These are phyloP conservation scores for Oenanthe javanica DNA, from an alignment of 140 eudicot species.

Conservation along the genomic window DNA sequence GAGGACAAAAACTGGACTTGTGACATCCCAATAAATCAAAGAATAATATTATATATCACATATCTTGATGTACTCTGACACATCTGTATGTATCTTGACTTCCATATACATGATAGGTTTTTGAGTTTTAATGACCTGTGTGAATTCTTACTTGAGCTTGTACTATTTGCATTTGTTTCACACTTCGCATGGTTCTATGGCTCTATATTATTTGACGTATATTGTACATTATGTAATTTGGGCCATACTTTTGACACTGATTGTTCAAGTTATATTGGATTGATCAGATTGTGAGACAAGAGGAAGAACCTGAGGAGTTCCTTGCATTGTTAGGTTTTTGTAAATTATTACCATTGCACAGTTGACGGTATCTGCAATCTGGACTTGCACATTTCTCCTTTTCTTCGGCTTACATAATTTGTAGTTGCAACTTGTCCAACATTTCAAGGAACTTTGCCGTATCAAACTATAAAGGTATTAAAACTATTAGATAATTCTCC, in stretches of 20 bases:
- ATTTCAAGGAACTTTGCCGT: conserved; percentile 16
- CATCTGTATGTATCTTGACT: neutral
- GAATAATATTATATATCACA: neutral
- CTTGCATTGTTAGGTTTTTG: conserved; percentile 37
- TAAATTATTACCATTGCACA: conserved; percentile 22
- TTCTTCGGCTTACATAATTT: conserved; percentile 10
- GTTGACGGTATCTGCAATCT: conserved; percentile 18
- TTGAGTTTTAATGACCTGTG: neutral
- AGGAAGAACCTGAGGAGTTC: conserved; percentile 46
- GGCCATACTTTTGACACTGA: neutral
- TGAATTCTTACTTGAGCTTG: neutral
- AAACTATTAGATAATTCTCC: neutral
- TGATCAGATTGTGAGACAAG: conserved; percentile 52
- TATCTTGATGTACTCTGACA: neutral
- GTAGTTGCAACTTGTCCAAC: conserved; percentile 11
- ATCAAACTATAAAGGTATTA: conserved; percentile 30
- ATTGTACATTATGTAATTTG: too few species aligned
- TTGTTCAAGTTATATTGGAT: conserved; percentile 14
- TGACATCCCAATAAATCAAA: neutral
- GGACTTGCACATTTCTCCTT: conserved; percentile 6
- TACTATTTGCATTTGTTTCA: neutral
- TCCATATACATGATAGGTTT: neutral
- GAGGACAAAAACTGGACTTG: neutral
- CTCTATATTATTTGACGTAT: neutral
- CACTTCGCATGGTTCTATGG: neutral